Percentiles rank a stretch among this genome's conserved stretches.
Evolutionary conservation across 169 alveolate species (phyloP).

Genomic region (Neospora caninum): DNA sequence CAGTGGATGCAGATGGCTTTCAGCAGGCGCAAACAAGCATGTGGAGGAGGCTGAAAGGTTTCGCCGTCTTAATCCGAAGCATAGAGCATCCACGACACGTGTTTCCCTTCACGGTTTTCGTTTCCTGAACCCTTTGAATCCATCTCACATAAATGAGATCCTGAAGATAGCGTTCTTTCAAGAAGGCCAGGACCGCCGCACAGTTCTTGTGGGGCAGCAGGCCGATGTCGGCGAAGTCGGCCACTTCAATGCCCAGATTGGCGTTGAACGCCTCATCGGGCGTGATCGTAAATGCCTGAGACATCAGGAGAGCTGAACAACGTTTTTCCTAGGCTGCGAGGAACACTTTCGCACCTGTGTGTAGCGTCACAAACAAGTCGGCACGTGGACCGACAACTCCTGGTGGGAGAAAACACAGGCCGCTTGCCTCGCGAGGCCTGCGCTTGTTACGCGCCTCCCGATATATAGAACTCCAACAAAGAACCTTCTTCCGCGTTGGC

Average conservation of each 20-base stretch:
- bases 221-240: conserved; percentile 80
- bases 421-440: too few species aligned
- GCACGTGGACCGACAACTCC: too few species aligned
- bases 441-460: too few species aligned
- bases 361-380: not conserved
- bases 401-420: too few species aligned
- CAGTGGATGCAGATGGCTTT: too few species aligned
- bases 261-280: conserved; percentile 22
- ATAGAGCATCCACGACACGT: too few species aligned
- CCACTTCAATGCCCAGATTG: conserved; percentile 12
- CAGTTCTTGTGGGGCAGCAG: conserved; percentile 86
- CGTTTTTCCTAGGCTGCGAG: not conserved
- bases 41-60: too few species aligned
- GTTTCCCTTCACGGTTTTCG: too few species aligned
- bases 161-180: conserved; percentile 59
- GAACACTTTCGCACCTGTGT: not conserved
- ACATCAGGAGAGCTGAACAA: not conserved
- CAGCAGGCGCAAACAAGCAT: too few species aligned
- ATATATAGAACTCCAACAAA: too few species aligned
- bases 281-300: conserved; percentile 19
- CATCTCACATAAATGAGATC: conserved; percentile 65
- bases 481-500: too few species aligned
- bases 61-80: too few species aligned
- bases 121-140: not conserved
- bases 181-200: conserved; percentile 87